phyloP scores from a whole-genome alignment of 2,329 filamentous ascomycete species.

The Beauveria sp. region DNA sequence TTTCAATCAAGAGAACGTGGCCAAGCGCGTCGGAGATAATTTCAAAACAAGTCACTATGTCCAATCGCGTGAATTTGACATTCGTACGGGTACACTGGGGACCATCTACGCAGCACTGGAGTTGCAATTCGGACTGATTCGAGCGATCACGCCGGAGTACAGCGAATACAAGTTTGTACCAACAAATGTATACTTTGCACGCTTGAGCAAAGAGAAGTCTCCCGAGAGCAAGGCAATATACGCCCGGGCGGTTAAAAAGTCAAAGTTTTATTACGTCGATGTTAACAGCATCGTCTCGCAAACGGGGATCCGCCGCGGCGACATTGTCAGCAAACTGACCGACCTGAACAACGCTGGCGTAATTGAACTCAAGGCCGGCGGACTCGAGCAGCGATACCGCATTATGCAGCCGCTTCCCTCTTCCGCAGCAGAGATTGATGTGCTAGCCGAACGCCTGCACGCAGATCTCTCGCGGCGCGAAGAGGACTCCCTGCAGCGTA shows the following conservation, averaged over 20 bases:
- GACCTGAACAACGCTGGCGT: conserved; percentile 40
- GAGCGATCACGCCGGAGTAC: conserved; percentile 51
- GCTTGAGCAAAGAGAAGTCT: conserved; percentile 29
- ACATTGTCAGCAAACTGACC: conserved; percentile 48
- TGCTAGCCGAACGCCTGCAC: conserved; percentile 40
- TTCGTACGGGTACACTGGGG: conserved; percentile 39
- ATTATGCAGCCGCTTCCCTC: conserved; percentile 39
- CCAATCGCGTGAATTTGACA: conserved; percentile 44
- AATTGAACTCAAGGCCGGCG: conserved; percentile 43
- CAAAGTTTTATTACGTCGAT: conserved; percentile 39
- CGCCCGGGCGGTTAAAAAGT: conserved; percentile 29
- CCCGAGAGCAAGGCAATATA: conserved; percentile 37
- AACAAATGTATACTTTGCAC: conserved; percentile 22
- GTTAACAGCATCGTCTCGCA: conserved; percentile 30
- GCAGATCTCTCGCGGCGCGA: conserved; percentile 37
- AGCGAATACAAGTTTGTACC: conserved; percentile 44
- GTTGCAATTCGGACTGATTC: conserved; percentile 46
- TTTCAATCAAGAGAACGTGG: conserved; percentile 30
- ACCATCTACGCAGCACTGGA: conserved; percentile 55
- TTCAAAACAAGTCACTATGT: conserved; percentile 34
- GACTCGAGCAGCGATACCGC: conserved; percentile 47
- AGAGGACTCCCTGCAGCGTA: conserved; percentile 46
- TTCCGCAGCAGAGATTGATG: conserved; percentile 31
- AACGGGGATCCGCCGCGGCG: conserved; percentile 30
- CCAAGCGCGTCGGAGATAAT: not conserved